These are phyloP conservation scores for Hypoxylon rubiginosum DNA, from an alignment of 2,329 filamentous ascomycete genomes.

Conservation along the genomic window DNA sequence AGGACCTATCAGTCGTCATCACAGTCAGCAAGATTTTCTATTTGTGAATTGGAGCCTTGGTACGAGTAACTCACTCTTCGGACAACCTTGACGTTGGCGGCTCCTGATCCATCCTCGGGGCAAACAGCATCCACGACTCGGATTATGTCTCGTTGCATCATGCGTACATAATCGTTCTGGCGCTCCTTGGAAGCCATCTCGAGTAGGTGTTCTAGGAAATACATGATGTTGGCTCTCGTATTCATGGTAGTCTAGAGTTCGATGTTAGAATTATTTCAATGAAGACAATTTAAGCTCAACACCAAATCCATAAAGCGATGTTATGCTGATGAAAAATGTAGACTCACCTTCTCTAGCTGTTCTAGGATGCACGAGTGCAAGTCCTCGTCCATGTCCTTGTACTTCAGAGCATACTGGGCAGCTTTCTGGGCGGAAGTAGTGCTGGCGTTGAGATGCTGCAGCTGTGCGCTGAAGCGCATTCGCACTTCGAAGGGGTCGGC, in stretches of 20 bases:
- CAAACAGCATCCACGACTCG: slow-evolving; percentile 93
- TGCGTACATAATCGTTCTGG: slow-evolving; percentile 85
- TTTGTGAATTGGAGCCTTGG: not conserved
- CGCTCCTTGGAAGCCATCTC: slow-evolving; percentile 84
- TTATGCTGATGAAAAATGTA: not conserved
- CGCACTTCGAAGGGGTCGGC: slow-evolving; percentile 96
- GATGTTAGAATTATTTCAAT: slow-evolving; percentile 16
- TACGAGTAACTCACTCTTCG: slow-evolving; percentile 71
- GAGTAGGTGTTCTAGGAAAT: slow-evolving; percentile 95
- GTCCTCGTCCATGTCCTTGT: slow-evolving; percentile 96
- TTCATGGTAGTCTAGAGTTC: slow-evolving; percentile 86
- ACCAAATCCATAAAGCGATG: not conserved
- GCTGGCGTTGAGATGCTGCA: slow-evolving; percentile 92
- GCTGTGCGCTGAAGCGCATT: slow-evolving; percentile 92
- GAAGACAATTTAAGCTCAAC: not conserved
- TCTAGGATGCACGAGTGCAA: slow-evolving; percentile 97
- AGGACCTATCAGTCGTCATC: slow-evolving; percentile 67
- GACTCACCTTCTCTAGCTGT: slow-evolving; percentile 83
- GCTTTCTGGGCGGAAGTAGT: slow-evolving; percentile 91
- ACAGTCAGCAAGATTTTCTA: slow-evolving; percentile 14
- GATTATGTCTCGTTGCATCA: slow-evolving; percentile 95
- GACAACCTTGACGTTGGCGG: slow-evolving; percentile 94
- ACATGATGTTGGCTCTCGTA: slow-evolving; percentile 98
- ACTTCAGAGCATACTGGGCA: slow-evolving; percentile 93
- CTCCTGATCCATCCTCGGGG: slow-evolving; percentile 86